These are phyloP conservation scores for Xanthoconium stramineum DNA, from an alignment of 768 basidiomycete genomes.

Conservation along the genomic window DNA sequence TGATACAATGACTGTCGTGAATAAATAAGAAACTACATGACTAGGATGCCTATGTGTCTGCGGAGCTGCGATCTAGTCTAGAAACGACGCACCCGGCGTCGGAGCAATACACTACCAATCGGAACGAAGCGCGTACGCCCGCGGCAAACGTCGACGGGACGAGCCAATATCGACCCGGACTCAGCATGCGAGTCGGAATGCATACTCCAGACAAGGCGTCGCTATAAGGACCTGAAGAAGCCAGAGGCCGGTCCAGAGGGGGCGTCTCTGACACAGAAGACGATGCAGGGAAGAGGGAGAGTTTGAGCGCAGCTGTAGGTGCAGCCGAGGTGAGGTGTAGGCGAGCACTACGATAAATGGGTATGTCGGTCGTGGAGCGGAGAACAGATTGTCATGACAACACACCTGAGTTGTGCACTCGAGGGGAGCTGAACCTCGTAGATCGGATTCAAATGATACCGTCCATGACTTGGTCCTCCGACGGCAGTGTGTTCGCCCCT, in stretches of 20 bases:
- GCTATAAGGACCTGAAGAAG: conserved; percentile 78
- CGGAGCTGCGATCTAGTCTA: neutral
- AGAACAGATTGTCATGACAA: neutral
- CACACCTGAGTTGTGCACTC: conserved; percentile 57
- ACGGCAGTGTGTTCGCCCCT: conserved; percentile 61
- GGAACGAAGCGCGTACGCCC: conserved; percentile 54
- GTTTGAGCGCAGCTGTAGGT: conserved; percentile 50
- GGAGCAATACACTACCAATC: conserved; percentile 58
- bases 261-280: conserved; percentile 3
- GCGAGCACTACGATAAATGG: conserved; percentile 49
- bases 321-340: conserved; percentile 53
- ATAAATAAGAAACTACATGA: neutral
- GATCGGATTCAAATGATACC: conserved; percentile 66
- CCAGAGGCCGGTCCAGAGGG: conserved; percentile 39
- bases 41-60: neutral
- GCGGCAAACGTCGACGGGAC: conserved; percentile 74
- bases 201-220: conserved; percentile 72
- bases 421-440: conserved; percentile 58
- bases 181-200: conserved; percentile 49
- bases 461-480: conserved; percentile 64
- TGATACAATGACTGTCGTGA: neutral
- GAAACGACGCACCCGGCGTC: conserved; percentile 26
- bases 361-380: neutral
- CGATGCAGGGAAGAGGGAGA: conserved; percentile 50
- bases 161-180: conserved; percentile 62